Evolutionary conservation across 2,329 filamentous ascomycete species (phyloP).

Genomic region (Penicillium crustosum): DNA sequence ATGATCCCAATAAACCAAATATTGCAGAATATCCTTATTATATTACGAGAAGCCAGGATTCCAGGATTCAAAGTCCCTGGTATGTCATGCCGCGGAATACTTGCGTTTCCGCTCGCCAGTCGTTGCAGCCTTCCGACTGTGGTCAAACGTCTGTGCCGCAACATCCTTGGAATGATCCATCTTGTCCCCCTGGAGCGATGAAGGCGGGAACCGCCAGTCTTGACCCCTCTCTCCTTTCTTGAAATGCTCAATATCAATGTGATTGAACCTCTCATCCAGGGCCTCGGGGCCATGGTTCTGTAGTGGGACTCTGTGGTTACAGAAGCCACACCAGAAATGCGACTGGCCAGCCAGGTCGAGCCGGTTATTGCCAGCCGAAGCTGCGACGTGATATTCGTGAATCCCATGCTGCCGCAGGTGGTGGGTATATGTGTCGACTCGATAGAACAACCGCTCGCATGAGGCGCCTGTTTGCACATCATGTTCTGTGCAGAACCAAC

Average conservation of each 20-base stretch:
- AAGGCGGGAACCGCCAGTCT: conserved; percentile 34
- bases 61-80: not conserved
- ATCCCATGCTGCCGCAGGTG: conserved; percentile 59
- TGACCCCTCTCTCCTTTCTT: conserved; percentile 38
- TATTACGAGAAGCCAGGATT: not conserved
- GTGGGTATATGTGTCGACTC: conserved; percentile 57
- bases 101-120: conserved; percentile 18
- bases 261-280: conserved; percentile 64
- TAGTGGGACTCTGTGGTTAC: conserved; percentile 57
- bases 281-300: conserved; percentile 53
- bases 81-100: not conserved
- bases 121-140: not conserved
- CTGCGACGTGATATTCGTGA: conserved; percentile 31
- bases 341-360: conserved; percentile 65
- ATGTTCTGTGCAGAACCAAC: conserved; percentile 66
- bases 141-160: not conserved
- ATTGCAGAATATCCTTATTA: conserved; percentile 4
- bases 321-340: conserved; percentile 89
- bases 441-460: conserved; percentile 62
- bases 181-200: not conserved
- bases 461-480: conserved; percentile 24
- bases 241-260: conserved; percentile 65
- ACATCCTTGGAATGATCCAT: not conserved
- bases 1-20: not conserved
- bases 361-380: conserved; percentile 52